These are phyloP conservation scores for Helotiales sp. DNA, from an alignment of 2,329 filamentous ascomycete genomes.

Conservation along the genomic window DNA sequence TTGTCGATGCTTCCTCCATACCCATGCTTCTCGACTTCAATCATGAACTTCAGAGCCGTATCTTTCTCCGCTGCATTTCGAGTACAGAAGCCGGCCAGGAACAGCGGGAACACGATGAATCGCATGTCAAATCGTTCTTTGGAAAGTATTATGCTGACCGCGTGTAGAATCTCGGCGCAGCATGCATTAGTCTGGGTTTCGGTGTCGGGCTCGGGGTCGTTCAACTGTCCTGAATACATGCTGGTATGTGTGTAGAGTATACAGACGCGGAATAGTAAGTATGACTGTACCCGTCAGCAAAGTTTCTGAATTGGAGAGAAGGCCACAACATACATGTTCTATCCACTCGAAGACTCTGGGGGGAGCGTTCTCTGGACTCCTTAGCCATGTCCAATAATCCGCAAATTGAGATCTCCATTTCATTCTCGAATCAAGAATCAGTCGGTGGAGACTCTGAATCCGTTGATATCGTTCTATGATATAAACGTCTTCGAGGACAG, in stretches of 20 bases:
- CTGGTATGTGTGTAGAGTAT: slow-evolving; percentile 58
- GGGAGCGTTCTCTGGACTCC: slow-evolving; percentile 2
- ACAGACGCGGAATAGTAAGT: slow-evolving; percentile 54
- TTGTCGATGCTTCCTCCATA: slow-evolving; percentile 54
- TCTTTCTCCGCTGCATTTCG: slow-evolving; percentile 49
- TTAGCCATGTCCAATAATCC: slow-evolving; percentile 16
- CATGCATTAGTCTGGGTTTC: slow-evolving; percentile 51
- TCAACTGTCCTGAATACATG: slow-evolving; percentile 55
- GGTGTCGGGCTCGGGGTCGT: slow-evolving; percentile 46
- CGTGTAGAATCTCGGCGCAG: slow-evolving; percentile 50
- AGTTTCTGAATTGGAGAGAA: background rate
- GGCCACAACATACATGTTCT: slow-evolving; percentile 48
- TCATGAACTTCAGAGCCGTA: slow-evolving; percentile 54
- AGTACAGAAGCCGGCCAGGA: slow-evolving; percentile 56
- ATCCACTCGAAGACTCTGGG: slow-evolving; percentile 37
- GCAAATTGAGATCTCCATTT: slow-evolving; percentile 21
- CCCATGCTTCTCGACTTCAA: slow-evolving; percentile 51
- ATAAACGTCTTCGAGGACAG: background rate
- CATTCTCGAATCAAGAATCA: slow-evolving; percentile 41
- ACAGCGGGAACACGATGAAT: slow-evolving; percentile 57
- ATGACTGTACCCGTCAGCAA: slow-evolving; percentile 40
- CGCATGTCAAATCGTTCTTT: slow-evolving; percentile 48
- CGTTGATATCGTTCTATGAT: slow-evolving; percentile 38
- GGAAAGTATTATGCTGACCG: slow-evolving; percentile 48
- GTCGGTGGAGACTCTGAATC: slow-evolving; percentile 45